phyloP scores from a whole-genome alignment of 768 basidiomycete species.

The Mycena rebaudengoi region DNA sequence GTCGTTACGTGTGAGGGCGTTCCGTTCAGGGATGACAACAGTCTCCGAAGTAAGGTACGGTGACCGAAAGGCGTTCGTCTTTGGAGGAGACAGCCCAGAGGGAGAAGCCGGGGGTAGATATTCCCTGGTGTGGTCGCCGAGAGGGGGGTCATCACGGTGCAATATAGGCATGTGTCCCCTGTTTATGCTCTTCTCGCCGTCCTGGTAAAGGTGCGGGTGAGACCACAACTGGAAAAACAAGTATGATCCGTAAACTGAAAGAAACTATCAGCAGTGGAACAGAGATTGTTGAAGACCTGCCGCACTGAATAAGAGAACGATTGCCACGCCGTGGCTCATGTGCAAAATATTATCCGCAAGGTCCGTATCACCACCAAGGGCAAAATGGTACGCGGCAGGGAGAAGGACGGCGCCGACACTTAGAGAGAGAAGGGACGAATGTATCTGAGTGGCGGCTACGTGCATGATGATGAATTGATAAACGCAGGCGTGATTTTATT shows the following conservation, averaged over 20 bases:
- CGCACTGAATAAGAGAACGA: conserved; percentile 81
- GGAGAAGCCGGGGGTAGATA: too few relatives aligned
- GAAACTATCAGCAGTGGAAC: conserved; percentile 1
- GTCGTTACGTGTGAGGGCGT: too few relatives aligned
- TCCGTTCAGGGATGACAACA: conserved; percentile 13
- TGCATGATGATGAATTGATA: background rate
- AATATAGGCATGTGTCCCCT: background rate
- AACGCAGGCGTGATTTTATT: background rate
- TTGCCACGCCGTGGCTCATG: conserved; percentile 83
- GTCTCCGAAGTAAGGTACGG: conserved; percentile 7
- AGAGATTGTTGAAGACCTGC: background rate
- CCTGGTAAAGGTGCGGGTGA: conserved; percentile 74
- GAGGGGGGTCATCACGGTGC: too few relatives aligned
- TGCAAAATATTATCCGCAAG: conserved; percentile 55
- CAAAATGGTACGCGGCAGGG: conserved; percentile 79
- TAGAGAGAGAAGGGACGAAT: conserved; percentile 76
- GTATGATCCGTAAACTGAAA: conserved; percentile 72
- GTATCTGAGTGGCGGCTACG: conserved; percentile 74
- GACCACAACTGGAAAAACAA: too few relatives aligned
- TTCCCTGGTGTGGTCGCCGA: too few relatives aligned
- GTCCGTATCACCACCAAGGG: conserved; percentile 48
- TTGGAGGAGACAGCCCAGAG: conserved; percentile 6
- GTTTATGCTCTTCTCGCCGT: conserved; percentile 56
- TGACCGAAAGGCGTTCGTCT: too few relatives aligned
- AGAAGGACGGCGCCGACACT: conserved; percentile 83